Conservation (phyloP, 345 rosid species). For the Dimocarpus longan region DNA sequence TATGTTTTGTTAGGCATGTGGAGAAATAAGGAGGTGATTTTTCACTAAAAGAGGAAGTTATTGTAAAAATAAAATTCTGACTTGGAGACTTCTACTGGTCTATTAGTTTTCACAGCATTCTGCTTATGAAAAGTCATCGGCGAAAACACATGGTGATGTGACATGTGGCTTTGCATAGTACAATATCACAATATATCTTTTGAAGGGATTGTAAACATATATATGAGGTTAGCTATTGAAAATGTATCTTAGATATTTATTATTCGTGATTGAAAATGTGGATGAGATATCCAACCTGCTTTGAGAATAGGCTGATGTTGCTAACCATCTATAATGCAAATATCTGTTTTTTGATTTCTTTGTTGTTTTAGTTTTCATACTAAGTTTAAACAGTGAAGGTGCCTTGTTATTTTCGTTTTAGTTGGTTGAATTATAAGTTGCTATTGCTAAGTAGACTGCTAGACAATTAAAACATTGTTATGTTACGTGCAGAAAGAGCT, state of each 20-base stretch:
- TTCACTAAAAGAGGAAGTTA: neutral
- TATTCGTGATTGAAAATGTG: neutral
- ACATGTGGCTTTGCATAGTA: neutral
- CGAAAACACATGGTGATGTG: neutral
- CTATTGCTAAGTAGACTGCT: constrained; percentile 13
- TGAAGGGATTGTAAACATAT: neutral
- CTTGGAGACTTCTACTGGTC: neutral
- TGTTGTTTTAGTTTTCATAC: neutral
- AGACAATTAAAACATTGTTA: constrained; percentile 21
- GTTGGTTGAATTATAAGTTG: constrained; percentile 18
- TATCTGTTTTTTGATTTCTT: neutral
- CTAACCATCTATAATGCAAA: neutral
- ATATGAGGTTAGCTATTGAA: neutral
- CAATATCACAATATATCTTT: neutral
- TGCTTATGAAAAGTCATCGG: neutral
- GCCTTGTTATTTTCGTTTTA: constrained; percentile 9
- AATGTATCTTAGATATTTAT: constrained; percentile 8
- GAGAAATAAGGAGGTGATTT: neutral
- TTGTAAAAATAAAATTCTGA: constrained; percentile 3
- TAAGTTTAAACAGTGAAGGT: neutral
- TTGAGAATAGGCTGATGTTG: constrained; percentile 6
- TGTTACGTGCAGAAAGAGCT: constrained; percentile 65
- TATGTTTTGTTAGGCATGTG: neutral
- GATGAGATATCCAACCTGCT: neutral
- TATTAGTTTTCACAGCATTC: neutral